Percentiles rank a stretch among this genome's conserved stretches.
Conservation (phyloP, 2,329 filamentous ascomycete species). For the Zymoseptoria crescenta region DNA sequence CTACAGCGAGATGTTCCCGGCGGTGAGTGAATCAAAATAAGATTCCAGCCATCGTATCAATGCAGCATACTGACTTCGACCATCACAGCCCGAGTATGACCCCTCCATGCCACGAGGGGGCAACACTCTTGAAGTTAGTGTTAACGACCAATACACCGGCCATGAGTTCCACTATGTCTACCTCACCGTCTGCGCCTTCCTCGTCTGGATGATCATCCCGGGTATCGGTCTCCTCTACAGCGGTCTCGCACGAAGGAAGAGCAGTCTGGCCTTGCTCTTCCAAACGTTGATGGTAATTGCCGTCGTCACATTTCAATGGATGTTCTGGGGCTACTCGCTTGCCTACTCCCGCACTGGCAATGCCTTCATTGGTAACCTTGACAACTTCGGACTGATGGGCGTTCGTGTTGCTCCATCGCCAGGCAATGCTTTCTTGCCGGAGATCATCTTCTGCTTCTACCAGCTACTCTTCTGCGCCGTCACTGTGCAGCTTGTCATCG, state of each 20-base stretch:
- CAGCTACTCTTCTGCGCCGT: conserved; percentile 56
- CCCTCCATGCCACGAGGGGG: conserved; percentile 45
- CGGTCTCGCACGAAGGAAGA: conserved; percentile 56
- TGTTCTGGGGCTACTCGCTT: conserved; percentile 58
- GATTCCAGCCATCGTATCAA: background rate
- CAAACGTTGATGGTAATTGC: conserved; percentile 53
- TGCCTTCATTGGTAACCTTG: conserved; percentile 55
- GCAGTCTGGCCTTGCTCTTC: conserved; percentile 54
- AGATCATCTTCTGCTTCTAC: conserved; percentile 60
- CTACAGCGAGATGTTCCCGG: background rate
- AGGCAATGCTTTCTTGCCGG: conserved; percentile 50
- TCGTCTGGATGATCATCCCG: conserved; percentile 61
- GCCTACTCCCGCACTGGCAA: conserved; percentile 54
- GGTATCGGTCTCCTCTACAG: conserved; percentile 59
- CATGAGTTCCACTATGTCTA: conserved; percentile 56
- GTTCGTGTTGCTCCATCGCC: conserved; percentile 54
- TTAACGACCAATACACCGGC: conserved; percentile 52
- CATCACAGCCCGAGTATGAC: conserved; percentile 32
- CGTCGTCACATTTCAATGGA: conserved; percentile 53
- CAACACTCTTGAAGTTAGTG: conserved; percentile 45
- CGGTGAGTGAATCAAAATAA: background rate
- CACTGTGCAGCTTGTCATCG: conserved; percentile 58
- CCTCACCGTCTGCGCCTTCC: conserved; percentile 49
- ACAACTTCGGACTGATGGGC: conserved; percentile 54
- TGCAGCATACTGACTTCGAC: background rate